Conservation (phyloP, 805 yeast species). For the Kodamaea kakaduensis region DNA sequence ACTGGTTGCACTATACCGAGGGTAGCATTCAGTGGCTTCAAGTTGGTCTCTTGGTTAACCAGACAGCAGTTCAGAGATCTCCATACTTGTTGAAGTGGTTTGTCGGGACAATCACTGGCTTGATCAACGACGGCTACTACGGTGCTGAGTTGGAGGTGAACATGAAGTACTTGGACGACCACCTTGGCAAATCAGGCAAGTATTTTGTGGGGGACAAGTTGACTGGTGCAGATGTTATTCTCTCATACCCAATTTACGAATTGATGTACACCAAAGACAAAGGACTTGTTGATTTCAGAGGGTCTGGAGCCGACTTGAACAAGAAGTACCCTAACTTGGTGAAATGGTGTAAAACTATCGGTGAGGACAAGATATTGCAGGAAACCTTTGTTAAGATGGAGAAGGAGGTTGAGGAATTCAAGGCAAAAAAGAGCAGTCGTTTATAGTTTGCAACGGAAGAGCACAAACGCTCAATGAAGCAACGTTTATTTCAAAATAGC, state of each 20-base stretch:
- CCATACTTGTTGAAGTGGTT: slow-evolving; percentile 45
- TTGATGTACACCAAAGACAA: neutral
- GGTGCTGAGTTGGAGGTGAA: slow-evolving; percentile 40
- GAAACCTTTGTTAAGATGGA: slow-evolving; percentile 1
- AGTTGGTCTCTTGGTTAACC: slow-evolving; percentile 34
- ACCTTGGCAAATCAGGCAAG: slow-evolving; percentile 25
- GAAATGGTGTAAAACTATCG: slow-evolving; percentile 2
- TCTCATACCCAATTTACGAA: slow-evolving; percentile 45
- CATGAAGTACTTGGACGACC: slow-evolving; percentile 39
- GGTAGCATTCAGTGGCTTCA: slow-evolving; percentile 54
- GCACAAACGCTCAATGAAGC: too few relatives aligned
- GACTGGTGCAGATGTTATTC: slow-evolving; percentile 54
- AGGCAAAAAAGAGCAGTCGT: too few relatives aligned
- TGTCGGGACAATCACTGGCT: slow-evolving; percentile 39
- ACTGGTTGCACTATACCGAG: slow-evolving; percentile 54
- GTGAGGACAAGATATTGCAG: slow-evolving; percentile 1
- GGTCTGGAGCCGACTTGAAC: neutral
- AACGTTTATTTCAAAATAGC: too few relatives aligned
- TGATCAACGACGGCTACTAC: slow-evolving; percentile 47
- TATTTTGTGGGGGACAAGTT: slow-evolving; percentile 48
- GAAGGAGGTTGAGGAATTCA: neutral
- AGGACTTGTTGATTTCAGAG: slow-evolving; percentile 1
- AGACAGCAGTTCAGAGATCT: slow-evolving; percentile 40
- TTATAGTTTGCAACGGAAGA: too few relatives aligned
- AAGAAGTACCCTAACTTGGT: neutral